Percentiles rank a stretch among this genome's conserved stretches.
These are phyloP conservation scores for Lophiostoma macrostomum DNA, from an alignment of 495 filamentous ascomycete species.

Conservation along the genomic window DNA sequence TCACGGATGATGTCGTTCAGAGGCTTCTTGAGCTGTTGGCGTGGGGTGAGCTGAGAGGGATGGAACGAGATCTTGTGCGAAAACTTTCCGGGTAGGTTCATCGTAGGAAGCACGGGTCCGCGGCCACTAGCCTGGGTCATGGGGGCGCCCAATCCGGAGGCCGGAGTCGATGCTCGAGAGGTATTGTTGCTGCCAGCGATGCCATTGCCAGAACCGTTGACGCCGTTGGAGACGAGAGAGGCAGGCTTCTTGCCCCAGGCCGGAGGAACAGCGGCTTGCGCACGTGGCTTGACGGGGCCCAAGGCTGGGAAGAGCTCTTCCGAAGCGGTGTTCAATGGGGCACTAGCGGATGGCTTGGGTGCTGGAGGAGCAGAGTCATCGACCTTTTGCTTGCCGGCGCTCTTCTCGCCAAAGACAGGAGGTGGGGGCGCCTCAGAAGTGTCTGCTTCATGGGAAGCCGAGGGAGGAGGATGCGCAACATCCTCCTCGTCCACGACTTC, in stretches of 20 bases:
- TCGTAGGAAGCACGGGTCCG: slow-evolving; percentile 51
- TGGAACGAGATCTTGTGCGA: slow-evolving; percentile 69
- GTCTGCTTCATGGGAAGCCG: slow-evolving; percentile 33
- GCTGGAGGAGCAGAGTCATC: slow-evolving; percentile 38
- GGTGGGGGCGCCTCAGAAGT: slow-evolving; percentile 37
- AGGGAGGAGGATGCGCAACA: slow-evolving; percentile 55
- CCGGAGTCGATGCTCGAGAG: slow-evolving; percentile 56
- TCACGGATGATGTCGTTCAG: slow-evolving; percentile 78
- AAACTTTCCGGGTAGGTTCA: slow-evolving; percentile 75
- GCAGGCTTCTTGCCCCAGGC: slow-evolving; percentile 66
- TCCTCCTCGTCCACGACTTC: slow-evolving; percentile 81
- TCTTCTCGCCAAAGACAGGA: slow-evolving; percentile 51
- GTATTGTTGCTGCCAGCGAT: slow-evolving; percentile 41
- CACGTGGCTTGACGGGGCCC: slow-evolving; percentile 63
- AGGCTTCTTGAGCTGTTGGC: slow-evolving; percentile 75
- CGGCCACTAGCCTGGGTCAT: slow-evolving; percentile 41
- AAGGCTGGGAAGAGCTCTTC: slow-evolving; percentile 89
- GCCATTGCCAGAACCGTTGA: slow-evolving; percentile 55
- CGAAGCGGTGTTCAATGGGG: slow-evolving; percentile 69
- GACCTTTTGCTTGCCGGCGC: slow-evolving; percentile 61
- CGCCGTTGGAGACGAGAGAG: slow-evolving; percentile 54
- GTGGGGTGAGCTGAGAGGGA: slow-evolving; percentile 66
- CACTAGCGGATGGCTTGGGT: slow-evolving; percentile 40
- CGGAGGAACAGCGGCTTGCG: slow-evolving; percentile 54
- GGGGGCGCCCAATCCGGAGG: slow-evolving; percentile 57